These are phyloP conservation scores for Trichoderma breve DNA, from an alignment of 2,329 filamentous ascomycete species.

Conservation along the genomic window DNA sequence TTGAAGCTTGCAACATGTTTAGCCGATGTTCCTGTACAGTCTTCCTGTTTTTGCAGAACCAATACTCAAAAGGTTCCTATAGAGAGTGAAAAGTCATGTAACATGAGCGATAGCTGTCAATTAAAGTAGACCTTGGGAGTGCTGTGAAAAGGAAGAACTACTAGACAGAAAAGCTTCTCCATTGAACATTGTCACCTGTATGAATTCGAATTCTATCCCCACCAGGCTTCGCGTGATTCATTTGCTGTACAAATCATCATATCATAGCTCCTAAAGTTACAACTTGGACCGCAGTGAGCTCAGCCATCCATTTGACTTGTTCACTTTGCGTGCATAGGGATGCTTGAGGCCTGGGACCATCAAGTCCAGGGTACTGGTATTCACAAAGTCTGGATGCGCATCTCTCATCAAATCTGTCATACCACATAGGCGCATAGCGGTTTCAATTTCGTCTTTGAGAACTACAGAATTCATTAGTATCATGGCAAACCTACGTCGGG, in stretches of 20 bases:
- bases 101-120: background rate
- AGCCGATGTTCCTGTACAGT: constrained; percentile 56
- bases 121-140: background rate
- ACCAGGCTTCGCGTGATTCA: background rate
- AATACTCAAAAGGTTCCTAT: background rate
- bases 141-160: background rate
- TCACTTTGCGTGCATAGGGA: constrained; percentile 4
- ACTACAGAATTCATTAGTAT: background rate
- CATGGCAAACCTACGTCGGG: rapidly evolving
- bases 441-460: constrained; percentile 12
- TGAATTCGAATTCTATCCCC: background rate
- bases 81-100: background rate
- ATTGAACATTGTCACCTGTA: background rate
- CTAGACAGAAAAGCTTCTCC: background rate
- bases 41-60: constrained; percentile 24
- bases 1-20: constrained; percentile 51
- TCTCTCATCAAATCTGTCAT: constrained; percentile 15
- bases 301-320: constrained; percentile 1
- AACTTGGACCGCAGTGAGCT: background rate
- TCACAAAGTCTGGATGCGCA: constrained; percentile 13
- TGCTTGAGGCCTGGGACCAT: constrained; percentile 7
- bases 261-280: background rate
- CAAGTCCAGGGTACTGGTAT: constrained; percentile 3
- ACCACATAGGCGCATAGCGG: constrained; percentile 11
- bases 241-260: background rate